Conservation (phyloP, 495 filamentous ascomycete species). For the Viridothelium virens region DNA sequence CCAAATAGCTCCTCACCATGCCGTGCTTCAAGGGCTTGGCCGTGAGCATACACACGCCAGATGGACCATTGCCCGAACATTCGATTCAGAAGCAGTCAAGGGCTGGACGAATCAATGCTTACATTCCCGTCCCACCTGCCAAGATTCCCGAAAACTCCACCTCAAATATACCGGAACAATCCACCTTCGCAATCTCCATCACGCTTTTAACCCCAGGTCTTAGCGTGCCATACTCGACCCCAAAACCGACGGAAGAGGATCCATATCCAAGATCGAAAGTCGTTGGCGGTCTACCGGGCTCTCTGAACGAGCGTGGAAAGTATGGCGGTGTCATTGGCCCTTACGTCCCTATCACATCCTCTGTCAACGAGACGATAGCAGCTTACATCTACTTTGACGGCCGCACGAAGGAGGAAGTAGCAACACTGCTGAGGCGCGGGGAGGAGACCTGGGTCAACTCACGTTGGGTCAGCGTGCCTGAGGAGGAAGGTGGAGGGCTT, state of each 20-base stretch:
- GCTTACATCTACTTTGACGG: slow-evolving; percentile 99
- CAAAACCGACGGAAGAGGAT: slow-evolving; percentile 62
- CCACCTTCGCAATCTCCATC: slow-evolving; percentile 93
- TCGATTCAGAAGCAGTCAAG: slow-evolving; percentile 90
- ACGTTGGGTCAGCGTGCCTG: slow-evolving; percentile 89
- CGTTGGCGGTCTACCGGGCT: slow-evolving; percentile 62
- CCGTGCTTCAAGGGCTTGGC: slow-evolving; percentile 98
- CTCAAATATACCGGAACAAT: slow-evolving; percentile 71
- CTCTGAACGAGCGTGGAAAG: slow-evolving; percentile 45
- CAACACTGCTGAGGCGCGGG: slow-evolving; percentile 81
- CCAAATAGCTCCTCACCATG: slow-evolving; percentile 44
- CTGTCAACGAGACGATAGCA: slow-evolving; percentile 90
- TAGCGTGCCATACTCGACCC: slow-evolving; percentile 80
- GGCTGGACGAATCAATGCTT: slow-evolving; percentile 85
- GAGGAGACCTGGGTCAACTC: slow-evolving; percentile 99
- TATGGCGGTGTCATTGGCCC: slow-evolving; percentile 58
- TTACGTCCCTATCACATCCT: slow-evolving; percentile 81
- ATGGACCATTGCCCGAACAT: slow-evolving; percentile 81
- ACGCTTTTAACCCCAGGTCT: slow-evolving; percentile 85
- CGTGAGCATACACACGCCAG: slow-evolving; percentile 88
- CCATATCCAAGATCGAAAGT: slow-evolving; percentile 70
- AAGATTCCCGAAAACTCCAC: slow-evolving; percentile 60
- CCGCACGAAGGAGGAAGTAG: slow-evolving; percentile 89
- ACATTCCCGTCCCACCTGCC: slow-evolving; percentile 88
- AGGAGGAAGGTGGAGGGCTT: slow-evolving; percentile 83